These are phyloP conservation scores for Rhamnella rubrinervis DNA, from an alignment of 331 rosid genomes.

Conservation along the genomic window DNA sequence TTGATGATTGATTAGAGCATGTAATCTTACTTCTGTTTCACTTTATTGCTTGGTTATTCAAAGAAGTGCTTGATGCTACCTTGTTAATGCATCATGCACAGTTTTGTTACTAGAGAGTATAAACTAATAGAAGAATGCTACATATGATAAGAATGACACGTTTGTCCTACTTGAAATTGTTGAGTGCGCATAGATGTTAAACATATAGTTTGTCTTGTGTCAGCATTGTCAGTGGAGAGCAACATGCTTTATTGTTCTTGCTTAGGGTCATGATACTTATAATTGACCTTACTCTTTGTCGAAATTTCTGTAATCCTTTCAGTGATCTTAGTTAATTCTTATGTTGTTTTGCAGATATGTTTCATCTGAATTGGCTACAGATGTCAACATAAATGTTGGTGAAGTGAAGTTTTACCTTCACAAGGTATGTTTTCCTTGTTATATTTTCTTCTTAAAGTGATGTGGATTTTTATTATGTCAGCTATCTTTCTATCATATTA, in stretches of 20 bases:
- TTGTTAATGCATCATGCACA: too few relatives aligned
- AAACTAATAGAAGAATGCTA: too few relatives aligned
- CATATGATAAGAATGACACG: too few relatives aligned
- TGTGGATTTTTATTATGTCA: not conserved
- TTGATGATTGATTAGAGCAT: too few relatives aligned
- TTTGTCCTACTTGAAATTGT: not conserved
- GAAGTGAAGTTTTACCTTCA: conserved; percentile 87
- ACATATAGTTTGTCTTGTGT: not conserved
- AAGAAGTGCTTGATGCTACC: too few relatives aligned
- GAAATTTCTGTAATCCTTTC: conserved; percentile 1
- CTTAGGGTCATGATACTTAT: too few relatives aligned
- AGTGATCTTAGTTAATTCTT: conserved; percentile 3
- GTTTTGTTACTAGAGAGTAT: too few relatives aligned
- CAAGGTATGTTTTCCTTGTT: conserved; percentile 54
- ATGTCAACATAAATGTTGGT: conserved; percentile 63
- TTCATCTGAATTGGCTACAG: conserved; percentile 83
- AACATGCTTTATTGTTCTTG: not conserved
- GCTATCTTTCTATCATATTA: not conserved
- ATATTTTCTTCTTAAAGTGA: conserved; percentile 3
- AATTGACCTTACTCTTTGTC: not conserved
- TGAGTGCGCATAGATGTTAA: not conserved
- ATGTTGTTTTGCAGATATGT: conserved; percentile 56
- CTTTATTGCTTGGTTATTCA: too few relatives aligned
- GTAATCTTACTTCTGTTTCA: too few relatives aligned
- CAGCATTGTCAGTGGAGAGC: not conserved